These are phyloP conservation scores for Cercophora samala DNA, from an alignment of 495 filamentous ascomycete species.

Conservation along the genomic window DNA sequence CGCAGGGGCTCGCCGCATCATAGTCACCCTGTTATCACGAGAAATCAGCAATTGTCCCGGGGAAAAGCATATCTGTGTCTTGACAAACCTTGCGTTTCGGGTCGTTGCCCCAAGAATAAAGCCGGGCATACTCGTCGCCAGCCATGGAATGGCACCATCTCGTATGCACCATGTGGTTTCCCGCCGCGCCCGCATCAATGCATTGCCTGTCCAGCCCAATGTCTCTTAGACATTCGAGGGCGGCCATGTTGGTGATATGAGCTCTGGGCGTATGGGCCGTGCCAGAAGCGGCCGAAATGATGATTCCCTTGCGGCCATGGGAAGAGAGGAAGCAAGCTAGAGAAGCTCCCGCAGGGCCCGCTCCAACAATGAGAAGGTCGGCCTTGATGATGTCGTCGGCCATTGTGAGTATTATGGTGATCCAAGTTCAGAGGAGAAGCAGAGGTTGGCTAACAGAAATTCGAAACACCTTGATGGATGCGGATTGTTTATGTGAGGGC, in stretches of 20 bases:
- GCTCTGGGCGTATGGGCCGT: conserved; percentile 53
- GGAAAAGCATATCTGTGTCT: conserved; percentile 11
- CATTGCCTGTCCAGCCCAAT: conserved; percentile 48
- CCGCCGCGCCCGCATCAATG: conserved; percentile 32
- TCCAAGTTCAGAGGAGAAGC: neutral
- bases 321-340: conserved; percentile 54
- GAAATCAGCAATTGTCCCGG: neutral
- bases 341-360: conserved; percentile 53
- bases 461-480: neutral
- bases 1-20: conserved; percentile 48
- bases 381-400: conserved; percentile 38
- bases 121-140: conserved; percentile 52
- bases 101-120: conserved; percentile 53
- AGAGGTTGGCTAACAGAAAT: neutral
- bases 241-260: conserved; percentile 52
- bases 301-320: conserved; percentile 50
- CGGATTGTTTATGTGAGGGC: neutral
- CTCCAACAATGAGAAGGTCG: conserved; percentile 52
- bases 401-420: conserved; percentile 10
- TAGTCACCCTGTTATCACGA: conserved; percentile 48
- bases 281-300: conserved; percentile 45
- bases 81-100: conserved; percentile 40
- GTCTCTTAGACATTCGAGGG: conserved; percentile 51
- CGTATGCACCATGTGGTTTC: conserved; percentile 48
- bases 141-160: conserved; percentile 55